Evolutionary conservation across 2,329 filamentous ascomycete species (phyloP).

Genomic region (Hypoxylon sp.): DNA sequence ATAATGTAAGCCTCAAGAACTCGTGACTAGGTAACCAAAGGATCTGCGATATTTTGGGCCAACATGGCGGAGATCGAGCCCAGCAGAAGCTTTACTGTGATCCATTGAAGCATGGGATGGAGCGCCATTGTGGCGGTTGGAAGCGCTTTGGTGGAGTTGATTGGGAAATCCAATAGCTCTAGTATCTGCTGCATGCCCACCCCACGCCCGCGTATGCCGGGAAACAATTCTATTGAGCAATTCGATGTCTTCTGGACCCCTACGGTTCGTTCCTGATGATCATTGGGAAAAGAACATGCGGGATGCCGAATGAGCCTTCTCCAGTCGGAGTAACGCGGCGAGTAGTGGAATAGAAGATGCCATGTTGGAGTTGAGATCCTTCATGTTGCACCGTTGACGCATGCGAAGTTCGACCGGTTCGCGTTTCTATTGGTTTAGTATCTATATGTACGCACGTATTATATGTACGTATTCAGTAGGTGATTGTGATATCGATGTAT

Average conservation of each 20-base stretch:
- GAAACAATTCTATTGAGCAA: constrained; percentile 26
- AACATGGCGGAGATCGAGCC: too few species aligned
- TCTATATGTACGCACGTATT: too few species aligned
- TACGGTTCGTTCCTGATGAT: constrained; percentile 27
- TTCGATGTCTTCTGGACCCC: constrained; percentile 13
- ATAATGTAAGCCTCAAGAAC: constrained; percentile 31
- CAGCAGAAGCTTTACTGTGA: too few species aligned
- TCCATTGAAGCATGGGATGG: too few species aligned
- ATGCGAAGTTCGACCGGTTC: constrained; percentile 4
- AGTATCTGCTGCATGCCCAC: constrained; percentile 5
- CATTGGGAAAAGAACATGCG: constrained; percentile 21
- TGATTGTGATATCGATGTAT: constrained; percentile 25
- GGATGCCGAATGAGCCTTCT: constrained; percentile 22
- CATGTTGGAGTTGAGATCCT: constrained; percentile 9
- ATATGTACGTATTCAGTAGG: constrained; percentile 22
- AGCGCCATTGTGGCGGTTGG: too few species aligned
- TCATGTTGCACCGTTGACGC: constrained; percentile 18
- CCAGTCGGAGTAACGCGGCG: constrained; percentile 15
- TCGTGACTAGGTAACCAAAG: too few species aligned
- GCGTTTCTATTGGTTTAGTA: constrained; percentile 18
- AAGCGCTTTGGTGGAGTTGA: constrained; percentile 14
- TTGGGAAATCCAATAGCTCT: too few species aligned
- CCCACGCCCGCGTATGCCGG: constrained; percentile 15
- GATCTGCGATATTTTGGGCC: too few species aligned
- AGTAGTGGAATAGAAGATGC: constrained; percentile 9